phyloP scores from a whole-genome alignment of 768 basidiomycete species.

The Pleurotus platypus region DNA sequence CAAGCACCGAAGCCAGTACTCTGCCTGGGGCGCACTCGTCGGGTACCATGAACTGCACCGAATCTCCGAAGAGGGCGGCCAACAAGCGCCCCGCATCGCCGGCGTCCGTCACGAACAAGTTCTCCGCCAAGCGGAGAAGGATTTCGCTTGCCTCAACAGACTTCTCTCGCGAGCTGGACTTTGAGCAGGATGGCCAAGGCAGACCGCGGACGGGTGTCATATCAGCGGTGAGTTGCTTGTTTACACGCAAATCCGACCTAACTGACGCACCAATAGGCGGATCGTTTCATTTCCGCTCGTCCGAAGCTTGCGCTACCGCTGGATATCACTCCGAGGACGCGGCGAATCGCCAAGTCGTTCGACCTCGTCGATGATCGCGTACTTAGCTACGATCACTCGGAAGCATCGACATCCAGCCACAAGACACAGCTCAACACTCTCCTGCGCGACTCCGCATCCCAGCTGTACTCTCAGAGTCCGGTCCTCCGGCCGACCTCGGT shows the following conservation, averaged over 20 bases:
- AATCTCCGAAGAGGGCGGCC: not conserved
- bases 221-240: too few species aligned
- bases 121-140: constrained; percentile 38
- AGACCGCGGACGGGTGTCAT: constrained; percentile 3
- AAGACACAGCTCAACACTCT: constrained; percentile 41
- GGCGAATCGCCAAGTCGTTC: constrained; percentile 59
- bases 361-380: constrained; percentile 56
- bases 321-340: constrained; percentile 63
- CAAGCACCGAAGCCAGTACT: too few species aligned
- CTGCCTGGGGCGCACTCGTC: too few species aligned
- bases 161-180: constrained; percentile 28
- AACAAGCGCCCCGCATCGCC: constrained; percentile 32
- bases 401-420: constrained; percentile 19
- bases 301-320: constrained; percentile 51
- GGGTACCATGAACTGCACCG: not conserved
- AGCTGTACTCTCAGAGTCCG: constrained; percentile 38
- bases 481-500: constrained; percentile 40
- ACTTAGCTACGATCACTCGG: constrained; percentile 46
- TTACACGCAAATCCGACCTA: too few species aligned
- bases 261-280: constrained; percentile 33
- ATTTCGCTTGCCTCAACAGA: constrained; percentile 37
- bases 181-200: constrained; percentile 6
- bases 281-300: constrained; percentile 57
- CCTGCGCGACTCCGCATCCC: constrained; percentile 49
- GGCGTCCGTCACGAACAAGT: constrained; percentile 33